These are phyloP conservation scores for Trichoderma afroharzianum DNA, from an alignment of 2,329 filamentous ascomycete genomes.

Conservation along the genomic window DNA sequence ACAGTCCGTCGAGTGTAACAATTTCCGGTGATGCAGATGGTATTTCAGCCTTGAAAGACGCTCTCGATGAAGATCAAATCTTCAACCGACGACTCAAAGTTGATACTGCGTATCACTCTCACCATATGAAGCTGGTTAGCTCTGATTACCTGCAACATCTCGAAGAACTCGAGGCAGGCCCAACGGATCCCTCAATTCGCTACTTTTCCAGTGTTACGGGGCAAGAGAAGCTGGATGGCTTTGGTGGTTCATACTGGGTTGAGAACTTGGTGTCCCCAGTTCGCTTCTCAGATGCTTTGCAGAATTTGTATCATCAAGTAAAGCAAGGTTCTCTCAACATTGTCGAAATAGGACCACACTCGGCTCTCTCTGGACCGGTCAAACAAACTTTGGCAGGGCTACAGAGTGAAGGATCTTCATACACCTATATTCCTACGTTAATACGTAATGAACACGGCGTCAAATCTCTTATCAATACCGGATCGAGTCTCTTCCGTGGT, in stretches of 20 bases:
- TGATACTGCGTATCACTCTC: conserved; percentile 17
- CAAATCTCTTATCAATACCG: not conserved
- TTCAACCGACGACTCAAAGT: conserved; percentile 24
- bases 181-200: not conserved
- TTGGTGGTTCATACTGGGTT: conserved; percentile 21
- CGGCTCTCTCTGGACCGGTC: not conserved
- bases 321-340: not conserved
- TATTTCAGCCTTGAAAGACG: conserved; percentile 24
- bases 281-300: conserved; percentile 25
- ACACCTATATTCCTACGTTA: conserved; percentile 1
- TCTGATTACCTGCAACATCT: not conserved
- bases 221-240: not conserved
- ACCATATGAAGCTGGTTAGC: conserved; percentile 2
- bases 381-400: not conserved
- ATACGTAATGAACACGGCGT: not conserved
- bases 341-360: conserved; percentile 7
- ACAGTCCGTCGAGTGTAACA: conserved; percentile 33
- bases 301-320: not conserved
- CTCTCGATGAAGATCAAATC: conserved; percentile 24
- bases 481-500: not conserved
- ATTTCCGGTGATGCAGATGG: conserved; percentile 30
- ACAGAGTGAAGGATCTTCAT: not conserved
- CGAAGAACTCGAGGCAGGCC: not conserved
- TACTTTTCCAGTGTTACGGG: not conserved
- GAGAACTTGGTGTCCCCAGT: conserved; percentile 22